phyloP scores from a whole-genome alignment of 2,329 filamentous ascomycete species.

The Ophiocordyceps unilateralis region DNA sequence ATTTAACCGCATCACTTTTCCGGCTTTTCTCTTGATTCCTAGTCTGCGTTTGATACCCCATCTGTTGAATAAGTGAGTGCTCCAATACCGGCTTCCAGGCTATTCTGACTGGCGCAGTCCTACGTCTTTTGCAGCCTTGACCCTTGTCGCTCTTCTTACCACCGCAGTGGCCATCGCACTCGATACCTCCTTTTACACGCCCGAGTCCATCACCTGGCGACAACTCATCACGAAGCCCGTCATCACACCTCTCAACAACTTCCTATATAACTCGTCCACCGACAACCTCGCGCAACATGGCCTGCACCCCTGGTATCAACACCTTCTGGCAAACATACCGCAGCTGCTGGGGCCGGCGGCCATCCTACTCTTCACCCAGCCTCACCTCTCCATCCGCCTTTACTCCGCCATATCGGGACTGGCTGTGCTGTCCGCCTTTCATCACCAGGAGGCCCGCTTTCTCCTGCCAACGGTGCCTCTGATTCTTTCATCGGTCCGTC shows the following conservation, averaged over 20 bases:
- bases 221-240: slow-evolving; percentile 47
- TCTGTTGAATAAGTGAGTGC: slow-evolving; percentile 58
- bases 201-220: slow-evolving; percentile 44
- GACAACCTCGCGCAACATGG: slow-evolving; percentile 60
- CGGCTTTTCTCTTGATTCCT: slow-evolving; percentile 77
- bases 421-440: slow-evolving; percentile 53
- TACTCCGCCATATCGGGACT: slow-evolving; percentile 61
- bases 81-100: background rate
- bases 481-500: slow-evolving; percentile 54
- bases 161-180: slow-evolving; percentile 56
- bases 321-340: slow-evolving; percentile 51
- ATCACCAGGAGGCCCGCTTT: slow-evolving; percentile 69
- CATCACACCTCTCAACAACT: slow-evolving; percentile 63
- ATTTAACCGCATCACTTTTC: slow-evolving; percentile 96
- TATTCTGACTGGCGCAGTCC: slow-evolving; percentile 24
- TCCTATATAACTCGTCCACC: slow-evolving; percentile 54
- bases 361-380: slow-evolving; percentile 38
- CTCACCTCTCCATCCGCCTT: slow-evolving; percentile 42
- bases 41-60: slow-evolving; percentile 70
- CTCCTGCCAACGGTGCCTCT: slow-evolving; percentile 59
- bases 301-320: slow-evolving; percentile 64
- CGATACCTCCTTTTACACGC: slow-evolving; percentile 72
- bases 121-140: slow-evolving; percentile 43
- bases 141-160: slow-evolving; percentile 48
- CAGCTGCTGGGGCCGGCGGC: slow-evolving; percentile 56